Evolutionary conservation across 805 yeast species (phyloP), one percentile per base, ranked within the genome.

Genomic region (Cyberlindnera saturnus): DNA sequence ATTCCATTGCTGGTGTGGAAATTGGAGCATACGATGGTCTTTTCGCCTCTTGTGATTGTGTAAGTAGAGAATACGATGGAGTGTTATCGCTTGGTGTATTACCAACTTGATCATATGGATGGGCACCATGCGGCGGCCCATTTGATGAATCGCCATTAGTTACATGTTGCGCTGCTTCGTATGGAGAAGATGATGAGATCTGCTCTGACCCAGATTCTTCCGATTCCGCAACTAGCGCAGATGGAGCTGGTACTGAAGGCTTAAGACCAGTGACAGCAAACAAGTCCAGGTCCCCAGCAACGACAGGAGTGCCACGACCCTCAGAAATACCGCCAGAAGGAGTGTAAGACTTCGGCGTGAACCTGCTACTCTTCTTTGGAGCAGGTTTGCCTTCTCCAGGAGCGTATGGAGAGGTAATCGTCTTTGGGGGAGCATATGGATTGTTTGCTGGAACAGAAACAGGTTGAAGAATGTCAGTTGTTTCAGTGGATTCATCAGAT

Each of bases 261-360:
- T 44, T 43, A 14, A 50, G 39, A 3, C 50, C 50, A 32, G 34
- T 32, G 9, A 50, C 41, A 9, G 52, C 39, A 18, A 41, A 44
- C 34, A 48, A 50, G 40, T 52, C 56, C 32, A 52, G 33, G 33
- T 50, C 56, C n/a, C 39, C 48, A 17, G 40, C 17, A n/a, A 43
- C 40, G n/a, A 29, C n/a, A 15, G 49, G 46, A 8, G 39, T 35
- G 10, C 18, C 34, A 29, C 34, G 33, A 7, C 41, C 4, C n/a
- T 31, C 10, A 6, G 44, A 42, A 6, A 9, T 18, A 7, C 10
- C 29, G 4, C 11, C 32, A 10, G 36, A 10, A 17, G 54, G 52
- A 10, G 49, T 41, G 19, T 47, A 45, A 5, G 50, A 35, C 30
- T 43, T 46, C 32, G 48, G 53, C 9, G 49, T 46, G 36, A 44